Percentiles rank a stretch among this genome's conserved stretches.
Evolutionary conservation across 2,329 filamentous ascomycete genomes (phyloP).

Genomic region (Aspergillus oerlinghausenensis): DNA sequence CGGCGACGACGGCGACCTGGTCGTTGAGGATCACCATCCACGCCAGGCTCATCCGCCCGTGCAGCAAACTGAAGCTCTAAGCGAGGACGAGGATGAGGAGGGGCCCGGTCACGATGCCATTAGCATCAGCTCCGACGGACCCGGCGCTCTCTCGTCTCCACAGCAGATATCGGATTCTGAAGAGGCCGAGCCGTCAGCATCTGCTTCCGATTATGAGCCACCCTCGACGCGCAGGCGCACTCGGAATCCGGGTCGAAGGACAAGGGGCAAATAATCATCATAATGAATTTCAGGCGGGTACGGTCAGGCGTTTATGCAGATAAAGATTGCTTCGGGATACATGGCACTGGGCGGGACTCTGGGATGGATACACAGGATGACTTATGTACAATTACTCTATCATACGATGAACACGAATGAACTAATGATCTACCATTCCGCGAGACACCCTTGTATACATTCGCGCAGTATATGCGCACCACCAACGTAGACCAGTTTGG

Average conservation of each 20-base stretch:
- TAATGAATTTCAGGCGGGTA: background rate
- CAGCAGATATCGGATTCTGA: conserved; percentile 1
- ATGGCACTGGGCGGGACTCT: background rate
- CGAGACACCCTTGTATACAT: background rate
- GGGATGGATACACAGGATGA: background rate
- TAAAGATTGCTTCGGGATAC: background rate
- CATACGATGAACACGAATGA: background rate
- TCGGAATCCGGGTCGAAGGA: conserved; percentile 11
- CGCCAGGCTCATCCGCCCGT: background rate
- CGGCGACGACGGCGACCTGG: conserved; percentile 21
- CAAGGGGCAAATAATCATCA: background rate
- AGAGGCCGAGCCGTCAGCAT: conserved; percentile 1
- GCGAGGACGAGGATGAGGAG: conserved; percentile 9
- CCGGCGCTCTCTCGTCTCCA: conserved; percentile 10
- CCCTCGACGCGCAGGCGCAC: conserved; percentile 20
- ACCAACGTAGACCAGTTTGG: no score
- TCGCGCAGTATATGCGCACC: background rate
- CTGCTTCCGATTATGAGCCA: conserved; percentile 17
- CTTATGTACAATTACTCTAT: background rate
- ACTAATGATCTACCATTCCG: background rate
- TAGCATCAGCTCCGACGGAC: background rate
- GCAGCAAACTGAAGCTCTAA: background rate
- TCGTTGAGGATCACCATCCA: conserved; percentile 25
- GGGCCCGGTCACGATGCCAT: conserved; percentile 3
- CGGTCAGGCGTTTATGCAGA: background rate